Percentiles rank a stretch among this genome's conserved stretches.
These are phyloP conservation scores for Anethum foeniculum DNA, from an alignment of 140 eudicot genomes.

Conservation along the genomic window DNA sequence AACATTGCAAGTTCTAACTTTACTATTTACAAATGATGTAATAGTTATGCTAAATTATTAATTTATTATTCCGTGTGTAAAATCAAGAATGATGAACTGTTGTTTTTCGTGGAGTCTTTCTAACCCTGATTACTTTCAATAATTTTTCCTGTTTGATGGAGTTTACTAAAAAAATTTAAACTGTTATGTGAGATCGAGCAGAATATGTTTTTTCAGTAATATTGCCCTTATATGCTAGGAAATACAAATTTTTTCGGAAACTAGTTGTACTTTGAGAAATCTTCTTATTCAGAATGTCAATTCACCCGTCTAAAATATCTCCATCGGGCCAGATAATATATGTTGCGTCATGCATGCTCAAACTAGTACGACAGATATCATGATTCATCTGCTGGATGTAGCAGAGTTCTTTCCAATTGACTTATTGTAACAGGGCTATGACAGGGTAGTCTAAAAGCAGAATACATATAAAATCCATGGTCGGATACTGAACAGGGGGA, in stretches of 20 bases:
- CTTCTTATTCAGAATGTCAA: neutral
- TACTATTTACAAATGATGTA: too few relatives aligned
- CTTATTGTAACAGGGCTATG: conserved; percentile 70
- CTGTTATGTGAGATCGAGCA: neutral
- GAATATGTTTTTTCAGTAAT: neutral
- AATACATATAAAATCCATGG: conserved; percentile 81
- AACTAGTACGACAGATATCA: neutral
- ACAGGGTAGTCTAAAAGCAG: conserved; percentile 89
- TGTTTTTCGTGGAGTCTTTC: neutral
- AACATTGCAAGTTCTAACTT: too few relatives aligned
- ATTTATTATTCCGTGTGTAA: too few relatives aligned
- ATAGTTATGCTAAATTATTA: too few relatives aligned
- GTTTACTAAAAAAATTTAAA: neutral
- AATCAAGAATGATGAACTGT: too few relatives aligned
- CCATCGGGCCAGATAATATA: neutral
- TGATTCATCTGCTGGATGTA: conserved; percentile 11
- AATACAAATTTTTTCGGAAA: neutral
- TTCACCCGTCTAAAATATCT: neutral
- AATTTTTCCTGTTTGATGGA: neutral
- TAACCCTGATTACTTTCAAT: neutral
- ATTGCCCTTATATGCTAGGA: neutral
- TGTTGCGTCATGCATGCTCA: neutral
- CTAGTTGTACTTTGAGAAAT: neutral
- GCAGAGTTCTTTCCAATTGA: conserved; percentile 24
- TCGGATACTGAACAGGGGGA: conserved; percentile 71